Conservation (phyloP, 306 rosid genomes). For the Alnus rubra region DNA sequence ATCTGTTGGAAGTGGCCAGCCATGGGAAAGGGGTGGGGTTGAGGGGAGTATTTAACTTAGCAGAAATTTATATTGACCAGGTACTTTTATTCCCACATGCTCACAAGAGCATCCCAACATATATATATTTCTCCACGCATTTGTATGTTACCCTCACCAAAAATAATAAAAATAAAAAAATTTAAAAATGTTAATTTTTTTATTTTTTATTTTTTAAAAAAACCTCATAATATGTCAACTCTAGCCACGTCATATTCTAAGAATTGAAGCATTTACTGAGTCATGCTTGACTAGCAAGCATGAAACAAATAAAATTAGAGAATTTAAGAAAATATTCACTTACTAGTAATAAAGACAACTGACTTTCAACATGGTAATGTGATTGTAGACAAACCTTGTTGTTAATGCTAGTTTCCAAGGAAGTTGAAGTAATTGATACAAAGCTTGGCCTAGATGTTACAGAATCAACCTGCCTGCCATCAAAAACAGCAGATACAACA, state of each 20-base stretch:
- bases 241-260: neutral
- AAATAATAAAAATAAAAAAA: neutral
- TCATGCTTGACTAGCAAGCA: slow-evolving; percentile 11
- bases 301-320: slow-evolving; percentile 5
- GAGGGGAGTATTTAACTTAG: too few species aligned
- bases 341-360: slow-evolving; percentile 25
- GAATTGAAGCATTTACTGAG: slow-evolving; percentile 9
- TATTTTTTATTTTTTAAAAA: neutral
- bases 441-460: slow-evolving; percentile 43
- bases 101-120: too few species aligned
- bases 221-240: neutral
- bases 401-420: slow-evolving; percentile 72
- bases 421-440: slow-evolving; percentile 51
- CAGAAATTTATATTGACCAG: too few species aligned
- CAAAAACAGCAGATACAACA: slow-evolving; percentile 78
- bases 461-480: slow-evolving; percentile 72
- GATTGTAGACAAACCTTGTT: slow-evolving; percentile 57
- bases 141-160: neutral
- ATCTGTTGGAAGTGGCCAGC: too few species aligned
- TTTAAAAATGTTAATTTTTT: too few species aligned
- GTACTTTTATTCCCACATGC: too few species aligned
- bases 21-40: too few species aligned
- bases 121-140: neutral
- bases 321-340: neutral
- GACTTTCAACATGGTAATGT: slow-evolving; percentile 11